Base-by-base conservation (phyloP, 257 asterid genomes). In the Solanum boliviense region DNA sequence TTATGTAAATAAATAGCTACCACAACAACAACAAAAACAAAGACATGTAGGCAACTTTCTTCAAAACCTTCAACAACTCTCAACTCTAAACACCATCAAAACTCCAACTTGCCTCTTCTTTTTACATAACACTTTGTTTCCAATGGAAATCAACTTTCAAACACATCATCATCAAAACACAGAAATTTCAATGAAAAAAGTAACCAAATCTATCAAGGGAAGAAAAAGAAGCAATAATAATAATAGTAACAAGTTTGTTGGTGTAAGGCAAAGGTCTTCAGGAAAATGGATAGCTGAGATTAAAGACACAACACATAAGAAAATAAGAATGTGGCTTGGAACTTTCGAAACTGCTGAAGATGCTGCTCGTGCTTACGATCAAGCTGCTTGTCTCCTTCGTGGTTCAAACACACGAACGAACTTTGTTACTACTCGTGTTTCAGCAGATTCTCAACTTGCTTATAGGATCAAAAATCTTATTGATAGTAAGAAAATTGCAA, bases 271-370 rank as follows among this genome's bases (percentile, higher is more conserved):
- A 58, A 92, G 98, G 91, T 92, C 98, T 34, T 94, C 98, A 0
- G 98, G 98, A 58, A 91, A 95, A 70, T 94, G 96, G 96, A 96
- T 92, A 12, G 96, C 96, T 5, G 96, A 94, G 93, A 94, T 94
- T 75, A 93, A 94, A 85, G 98, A 92, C 91, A 92, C 94, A 9
- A 94, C 94, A 5, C 94, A 74, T 74, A 74, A 93, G 87, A 94
- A 93, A 88, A 93, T 94, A 58, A 84, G 98, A 89, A 92, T 94
- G 96, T 94, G 96, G 96, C 94, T 94, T 11, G 98, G 95, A 9
- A 93, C 96, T 4, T 94, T 92, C 16, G 93, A 93, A 79, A 93
- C 93, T 2, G 94, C 94, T 0, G 95, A 94, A 78, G 94, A 91
- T 76, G 95, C 96, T 9, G 94, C 98, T 10, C 94, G 94, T 58